A percentile compares a stretch with the other conserved stretches of the same genome.
Evolutionary conservation across 805 yeast genomes (phyloP).

Genomic region (Ogataea pini): DNA sequence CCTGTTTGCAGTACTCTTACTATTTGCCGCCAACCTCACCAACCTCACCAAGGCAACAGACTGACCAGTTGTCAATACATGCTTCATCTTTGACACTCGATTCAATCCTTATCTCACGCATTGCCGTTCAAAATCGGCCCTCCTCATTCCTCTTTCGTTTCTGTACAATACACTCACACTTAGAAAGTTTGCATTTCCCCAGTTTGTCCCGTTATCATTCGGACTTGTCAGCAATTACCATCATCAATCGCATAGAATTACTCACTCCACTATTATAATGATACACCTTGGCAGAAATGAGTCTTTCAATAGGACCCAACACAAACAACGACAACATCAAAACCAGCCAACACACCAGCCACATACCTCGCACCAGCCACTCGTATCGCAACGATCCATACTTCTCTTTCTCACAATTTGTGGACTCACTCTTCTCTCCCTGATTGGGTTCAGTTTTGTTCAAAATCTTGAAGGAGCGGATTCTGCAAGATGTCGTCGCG

Average conservation of each 20-base stretch:
- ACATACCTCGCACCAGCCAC: neutral
- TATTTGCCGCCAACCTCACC: neutral
- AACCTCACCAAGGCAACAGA: neutral
- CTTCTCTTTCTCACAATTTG: slow-evolving; percentile 21
- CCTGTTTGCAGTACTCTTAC: neutral
- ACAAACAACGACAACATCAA: neutral
- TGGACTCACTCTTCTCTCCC: slow-evolving; percentile 28
- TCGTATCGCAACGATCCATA: slow-evolving; percentile 19
- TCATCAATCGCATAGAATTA: neutral
- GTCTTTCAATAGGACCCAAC: neutral
- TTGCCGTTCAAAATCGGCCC: neutral
- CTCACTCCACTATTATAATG: neutral
- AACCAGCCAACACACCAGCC: neutral
- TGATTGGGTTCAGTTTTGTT: slow-evolving; percentile 33
- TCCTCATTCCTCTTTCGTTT: slow-evolving; percentile 5
- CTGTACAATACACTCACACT: slow-evolving; percentile 7
- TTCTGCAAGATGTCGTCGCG: slow-evolving; percentile 56
- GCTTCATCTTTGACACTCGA: neutral
- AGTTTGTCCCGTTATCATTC: neutral
- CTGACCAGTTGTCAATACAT: neutral
- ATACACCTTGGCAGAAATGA: slow-evolving; percentile 6
- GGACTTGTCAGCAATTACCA: neutral
- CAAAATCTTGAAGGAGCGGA: slow-evolving; percentile 45
- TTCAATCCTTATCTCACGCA: neutral
- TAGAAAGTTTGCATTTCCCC: slow-evolving; percentile 7